Evolutionary conservation across 768 basidiomycete species (phyloP).

Genomic region (Cantharellus cinnabarinus): DNA sequence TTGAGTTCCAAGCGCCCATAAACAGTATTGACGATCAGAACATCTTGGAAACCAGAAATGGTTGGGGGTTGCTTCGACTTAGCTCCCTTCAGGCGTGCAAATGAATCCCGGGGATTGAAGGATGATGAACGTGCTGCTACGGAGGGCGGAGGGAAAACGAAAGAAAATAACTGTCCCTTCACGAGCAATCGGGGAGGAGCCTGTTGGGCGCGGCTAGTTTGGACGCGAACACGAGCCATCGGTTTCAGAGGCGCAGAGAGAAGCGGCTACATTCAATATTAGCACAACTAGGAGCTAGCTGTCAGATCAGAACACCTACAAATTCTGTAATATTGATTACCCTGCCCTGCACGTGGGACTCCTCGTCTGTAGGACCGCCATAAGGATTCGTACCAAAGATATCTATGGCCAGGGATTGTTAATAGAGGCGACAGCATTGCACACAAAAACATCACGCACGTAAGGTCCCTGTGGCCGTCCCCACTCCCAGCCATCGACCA

Average conservation of each 20-base stretch:
- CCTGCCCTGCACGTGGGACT: conserved; percentile 36
- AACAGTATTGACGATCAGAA: background rate
- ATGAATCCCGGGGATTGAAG: background rate
- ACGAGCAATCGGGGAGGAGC: conserved; percentile 9
- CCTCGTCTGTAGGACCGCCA: conserved; percentile 43
- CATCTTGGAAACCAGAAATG: conserved; percentile 4
- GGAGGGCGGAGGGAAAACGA: background rate
- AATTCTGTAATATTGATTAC: conserved; percentile 33
- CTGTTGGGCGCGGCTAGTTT: conserved; percentile 10
- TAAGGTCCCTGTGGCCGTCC: conserved; percentile 24
- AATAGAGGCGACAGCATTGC: background rate
- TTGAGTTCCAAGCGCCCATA: background rate
- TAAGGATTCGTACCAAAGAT: conserved; percentile 60
- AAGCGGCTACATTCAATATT: conserved; percentile 21
- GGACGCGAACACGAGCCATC: conserved; percentile 26
- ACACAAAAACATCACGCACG: conserved; percentile 13
- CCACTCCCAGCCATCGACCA: conserved; percentile 48
- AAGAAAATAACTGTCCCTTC: background rate
- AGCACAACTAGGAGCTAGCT: background rate
- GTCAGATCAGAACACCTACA: conserved; percentile 18
- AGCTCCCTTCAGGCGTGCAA: background rate
- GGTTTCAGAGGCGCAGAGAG: conserved; percentile 35
- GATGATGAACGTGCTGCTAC: background rate
- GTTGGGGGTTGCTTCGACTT: background rate
- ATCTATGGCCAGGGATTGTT: conserved; percentile 32